phyloP scores from a whole-genome alignment of 106 monocot genomes.

The Platanthera guangdongensis region DNA sequence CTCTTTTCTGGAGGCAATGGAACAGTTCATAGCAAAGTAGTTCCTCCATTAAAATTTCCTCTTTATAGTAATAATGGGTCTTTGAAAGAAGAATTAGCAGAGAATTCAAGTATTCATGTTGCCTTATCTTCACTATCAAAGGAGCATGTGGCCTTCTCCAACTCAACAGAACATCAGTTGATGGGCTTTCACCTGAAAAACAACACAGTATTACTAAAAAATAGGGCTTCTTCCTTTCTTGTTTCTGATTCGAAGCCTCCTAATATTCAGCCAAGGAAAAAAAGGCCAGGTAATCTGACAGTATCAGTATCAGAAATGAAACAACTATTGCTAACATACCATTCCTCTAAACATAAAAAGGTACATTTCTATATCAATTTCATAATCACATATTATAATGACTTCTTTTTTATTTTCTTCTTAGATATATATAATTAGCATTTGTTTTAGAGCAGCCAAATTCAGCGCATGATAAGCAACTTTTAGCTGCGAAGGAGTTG shows the following conservation, averaged over 20 bases:
- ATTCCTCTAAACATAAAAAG: slow-evolving; percentile 15
- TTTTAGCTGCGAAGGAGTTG: slow-evolving; percentile 38
- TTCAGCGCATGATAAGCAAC: slow-evolving; percentile 35
- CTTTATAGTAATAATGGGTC: background rate
- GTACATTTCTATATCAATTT: slow-evolving; percentile 1
- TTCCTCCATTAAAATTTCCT: background rate
- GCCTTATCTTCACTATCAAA: background rate
- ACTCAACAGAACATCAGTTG: background rate
- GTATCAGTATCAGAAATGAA: slow-evolving; percentile 19
- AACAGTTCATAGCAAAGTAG: background rate
- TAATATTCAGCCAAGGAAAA: background rate
- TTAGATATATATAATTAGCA: background rate
- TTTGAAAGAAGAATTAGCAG: background rate
- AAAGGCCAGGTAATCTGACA: slow-evolving; percentile 5
- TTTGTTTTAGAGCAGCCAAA: slow-evolving; percentile 19
- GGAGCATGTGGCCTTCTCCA: too few species aligned
- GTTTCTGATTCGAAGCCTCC: background rate
- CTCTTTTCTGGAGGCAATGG: background rate
- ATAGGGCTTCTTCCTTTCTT: background rate
- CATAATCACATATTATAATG: background rate
- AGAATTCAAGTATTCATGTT: slow-evolving; percentile 2
- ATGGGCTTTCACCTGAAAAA: background rate
- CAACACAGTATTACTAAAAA: background rate
- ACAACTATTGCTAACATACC: slow-evolving; percentile 8
- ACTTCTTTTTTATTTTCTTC: background rate